A percentile compares a stretch with the other conserved stretches of the same genome.
phyloP scores from a whole-genome alignment of 2,329 filamentous ascomycete genomes.

The Colletotrichum sp. region DNA sequence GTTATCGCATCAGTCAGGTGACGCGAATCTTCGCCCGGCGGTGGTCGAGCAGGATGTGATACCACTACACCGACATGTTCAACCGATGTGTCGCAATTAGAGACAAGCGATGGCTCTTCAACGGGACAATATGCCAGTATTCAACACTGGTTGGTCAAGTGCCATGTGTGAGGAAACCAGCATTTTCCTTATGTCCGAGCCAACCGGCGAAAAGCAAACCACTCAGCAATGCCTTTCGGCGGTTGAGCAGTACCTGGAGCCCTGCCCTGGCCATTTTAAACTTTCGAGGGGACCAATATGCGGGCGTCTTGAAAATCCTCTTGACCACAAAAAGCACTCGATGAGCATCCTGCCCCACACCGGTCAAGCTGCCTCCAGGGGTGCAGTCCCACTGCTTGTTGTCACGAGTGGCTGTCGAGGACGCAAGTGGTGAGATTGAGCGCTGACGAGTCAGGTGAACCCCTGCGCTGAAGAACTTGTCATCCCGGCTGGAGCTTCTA shows the following conservation, averaged over 20 bases:
- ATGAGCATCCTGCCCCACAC: conserved; percentile 12
- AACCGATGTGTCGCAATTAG: neutral
- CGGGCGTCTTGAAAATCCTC: conserved; percentile 12
- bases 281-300: conserved; percentile 1
- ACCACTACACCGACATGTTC: neutral
- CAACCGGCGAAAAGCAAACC: neutral
- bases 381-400: neutral
- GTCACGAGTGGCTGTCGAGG: neutral
- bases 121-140: neutral
- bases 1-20: neutral
- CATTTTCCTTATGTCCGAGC: neutral
- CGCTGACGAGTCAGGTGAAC: conserved; percentile 10
- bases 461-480: conserved; percentile 3
- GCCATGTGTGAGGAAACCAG: neutral
- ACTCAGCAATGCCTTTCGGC: neutral
- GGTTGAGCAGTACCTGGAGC: neutral
- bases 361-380: conserved; percentile 18
- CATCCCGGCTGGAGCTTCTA: conserved; percentile 10
- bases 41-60: neutral
- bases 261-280: conserved; percentile 5
- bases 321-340: conserved; percentile 12
- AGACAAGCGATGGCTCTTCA: neutral
- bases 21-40: neutral
- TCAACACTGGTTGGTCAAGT: neutral
- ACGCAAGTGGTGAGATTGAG: neutral